These are phyloP conservation scores for Aspergillus tanneri DNA, from an alignment of 2,329 filamentous ascomycete species.

Conservation along the genomic window DNA sequence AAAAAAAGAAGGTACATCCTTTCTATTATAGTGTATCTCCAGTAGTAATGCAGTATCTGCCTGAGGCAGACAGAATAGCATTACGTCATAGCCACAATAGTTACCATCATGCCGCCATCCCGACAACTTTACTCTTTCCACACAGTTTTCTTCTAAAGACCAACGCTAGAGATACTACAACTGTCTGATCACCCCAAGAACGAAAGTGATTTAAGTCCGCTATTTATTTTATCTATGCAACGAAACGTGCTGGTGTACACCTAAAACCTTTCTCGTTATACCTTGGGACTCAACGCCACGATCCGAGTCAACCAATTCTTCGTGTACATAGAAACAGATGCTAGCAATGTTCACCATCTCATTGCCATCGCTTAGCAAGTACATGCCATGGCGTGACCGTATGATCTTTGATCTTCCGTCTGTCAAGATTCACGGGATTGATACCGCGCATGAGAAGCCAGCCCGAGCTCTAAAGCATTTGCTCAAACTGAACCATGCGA, in stretches of 20 bases:
- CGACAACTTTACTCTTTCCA: too few relatives aligned
- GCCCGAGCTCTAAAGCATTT: conserved; percentile 85
- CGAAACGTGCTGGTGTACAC: not conserved
- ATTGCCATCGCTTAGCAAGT: conserved; percentile 19
- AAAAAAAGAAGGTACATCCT: too few relatives aligned
- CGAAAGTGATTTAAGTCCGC: too few relatives aligned
- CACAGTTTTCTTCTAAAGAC: too few relatives aligned
- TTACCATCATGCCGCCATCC: too few relatives aligned
- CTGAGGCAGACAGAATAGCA: too few relatives aligned
- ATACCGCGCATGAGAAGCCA: conserved; percentile 74
- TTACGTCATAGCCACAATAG: too few relatives aligned
- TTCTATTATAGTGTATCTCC: too few relatives aligned
- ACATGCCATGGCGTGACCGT: conserved; percentile 25
- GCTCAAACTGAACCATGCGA: conserved; percentile 86
- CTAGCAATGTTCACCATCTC: not conserved
- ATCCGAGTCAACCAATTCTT: not conserved
- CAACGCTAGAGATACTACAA: too few relatives aligned
- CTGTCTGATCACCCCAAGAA: too few relatives aligned
- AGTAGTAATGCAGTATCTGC: too few relatives aligned
- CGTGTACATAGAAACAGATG: not conserved
- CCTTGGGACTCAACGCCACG: not conserved
- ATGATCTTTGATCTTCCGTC: conserved; percentile 55
- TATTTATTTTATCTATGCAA: too few relatives aligned
- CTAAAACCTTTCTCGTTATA: not conserved
- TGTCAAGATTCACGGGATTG: conserved; percentile 74